These are phyloP conservation scores for Wallacemonas sp. DNA, from an alignment of 208 protist species.

Conservation along the genomic window DNA sequence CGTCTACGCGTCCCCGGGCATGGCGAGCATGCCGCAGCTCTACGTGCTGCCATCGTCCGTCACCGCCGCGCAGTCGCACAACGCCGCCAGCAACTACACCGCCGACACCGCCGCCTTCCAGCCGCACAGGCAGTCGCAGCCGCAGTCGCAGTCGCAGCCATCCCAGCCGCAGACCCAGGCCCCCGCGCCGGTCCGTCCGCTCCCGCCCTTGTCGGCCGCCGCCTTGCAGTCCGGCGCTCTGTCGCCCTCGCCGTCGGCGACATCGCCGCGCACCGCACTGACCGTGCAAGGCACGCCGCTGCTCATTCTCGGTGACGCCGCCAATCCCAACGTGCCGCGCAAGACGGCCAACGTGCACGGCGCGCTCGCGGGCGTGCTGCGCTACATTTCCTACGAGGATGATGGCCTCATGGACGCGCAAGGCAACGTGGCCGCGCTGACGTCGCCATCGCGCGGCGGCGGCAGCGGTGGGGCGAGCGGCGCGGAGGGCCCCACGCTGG, in stretches of 20 bases:
- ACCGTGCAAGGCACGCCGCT: not conserved
- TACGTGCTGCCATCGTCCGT: conserved; percentile 11
- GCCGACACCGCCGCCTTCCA: not conserved
- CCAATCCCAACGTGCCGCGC: conserved; percentile 24
- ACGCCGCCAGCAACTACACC: not conserved
- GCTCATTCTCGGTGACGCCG: conserved; percentile 22
- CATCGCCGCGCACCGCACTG: not conserved
- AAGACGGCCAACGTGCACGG: conserved; percentile 52
- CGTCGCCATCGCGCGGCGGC: no score
- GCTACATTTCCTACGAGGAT: conserved; percentile 42
- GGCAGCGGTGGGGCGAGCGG: not conserved
- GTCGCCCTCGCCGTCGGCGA: not conserved
- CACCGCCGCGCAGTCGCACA: not conserved
- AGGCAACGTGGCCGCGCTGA: conserved; percentile 5
- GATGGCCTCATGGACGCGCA: conserved; percentile 6
- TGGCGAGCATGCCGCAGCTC: conserved; percentile 2
- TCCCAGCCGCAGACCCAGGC: not conserved
- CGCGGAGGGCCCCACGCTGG: conserved; percentile 17
- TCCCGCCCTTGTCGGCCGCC: not conserved
- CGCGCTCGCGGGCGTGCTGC: conserved; percentile 31
- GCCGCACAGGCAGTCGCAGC: not conserved
- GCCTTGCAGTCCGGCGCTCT: not conserved
- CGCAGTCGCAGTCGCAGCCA: not conserved
- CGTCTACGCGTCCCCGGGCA: not conserved
- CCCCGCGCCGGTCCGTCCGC: no score